Evolutionary conservation across 768 basidiomycete species (phyloP), one percentile per base, ranked within the genome.

Genomic region (Tylopilus cervinicoccineus): DNA sequence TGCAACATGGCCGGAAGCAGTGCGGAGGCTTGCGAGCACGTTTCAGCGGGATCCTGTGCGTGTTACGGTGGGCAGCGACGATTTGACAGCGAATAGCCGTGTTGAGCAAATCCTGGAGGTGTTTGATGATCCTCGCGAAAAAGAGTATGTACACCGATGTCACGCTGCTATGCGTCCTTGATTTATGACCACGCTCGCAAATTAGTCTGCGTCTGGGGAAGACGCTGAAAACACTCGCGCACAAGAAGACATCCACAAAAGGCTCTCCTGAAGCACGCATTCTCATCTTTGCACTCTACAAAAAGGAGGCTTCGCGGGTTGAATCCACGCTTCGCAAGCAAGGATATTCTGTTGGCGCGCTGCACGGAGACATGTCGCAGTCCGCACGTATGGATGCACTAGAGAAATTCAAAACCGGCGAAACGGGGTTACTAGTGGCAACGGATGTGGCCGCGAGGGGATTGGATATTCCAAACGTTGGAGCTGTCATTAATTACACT

Each of bases 361-460:
- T 96, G 34, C 94, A 95, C 57, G 94, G 94, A 2, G 94, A 98
- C 69, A 77, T 97, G 81, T 77, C 84, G 11, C 95, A 98, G 66
- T 72, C 71, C 17, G 84, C 86, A 40, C 79, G 96, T 5, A 82
- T 93, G 72, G 85, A 87, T 38, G 85, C 93, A 11, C 72, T 98
- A 19, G 86, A 93, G 32, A 81, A 79, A 45, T 99, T 99, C 74
- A 84, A 93, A 66, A 79, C 75, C 27, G 95, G 94, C 3, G 77
- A 74, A 45, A 86, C 83, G 7, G 81, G 84, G 34, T 63, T 98
- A 23, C 75, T 98, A 53, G 95, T 99, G 43, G 96, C 96, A 9
- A 99, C 92, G 20, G 96, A 99, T 65, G 96, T 99, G 9, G 96
- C 96, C 6, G 93, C 96, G 38, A 82, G 96, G 45, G 96, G 96